phyloP scores from a whole-genome alignment of 2,329 filamentous ascomycete genomes.

The Epichloe sp. region DNA sequence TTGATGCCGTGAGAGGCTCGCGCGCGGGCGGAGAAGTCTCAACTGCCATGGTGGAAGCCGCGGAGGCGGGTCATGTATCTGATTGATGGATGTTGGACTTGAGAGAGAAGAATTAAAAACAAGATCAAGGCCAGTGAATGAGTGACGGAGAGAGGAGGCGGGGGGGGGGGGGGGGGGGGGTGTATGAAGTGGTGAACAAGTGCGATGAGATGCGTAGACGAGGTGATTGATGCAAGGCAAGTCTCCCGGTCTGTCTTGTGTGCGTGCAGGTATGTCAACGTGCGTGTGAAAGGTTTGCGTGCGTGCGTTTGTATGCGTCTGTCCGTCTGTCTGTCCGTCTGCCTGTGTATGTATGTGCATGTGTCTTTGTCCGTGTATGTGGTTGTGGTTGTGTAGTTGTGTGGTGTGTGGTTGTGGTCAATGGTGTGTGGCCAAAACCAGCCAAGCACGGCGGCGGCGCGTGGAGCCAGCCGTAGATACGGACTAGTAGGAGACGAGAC shows the following conservation, averaged over 20 bases:
- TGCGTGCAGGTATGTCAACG: background rate
- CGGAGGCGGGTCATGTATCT: constrained; percentile 20
- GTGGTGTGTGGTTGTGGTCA: background rate
- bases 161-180: background rate
- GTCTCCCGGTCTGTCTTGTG: background rate
- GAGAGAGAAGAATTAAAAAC: background rate
- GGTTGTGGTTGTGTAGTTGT: background rate
- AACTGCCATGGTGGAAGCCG: constrained; percentile 20
- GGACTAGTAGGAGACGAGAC: background rate
- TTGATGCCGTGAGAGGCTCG: constrained; percentile 16
- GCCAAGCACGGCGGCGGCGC: background rate
- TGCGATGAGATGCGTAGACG: background rate
- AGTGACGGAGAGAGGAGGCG: background rate
- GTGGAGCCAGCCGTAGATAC: background rate
- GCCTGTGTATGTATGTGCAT: background rate
- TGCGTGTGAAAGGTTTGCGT: background rate
- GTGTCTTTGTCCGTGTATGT: background rate
- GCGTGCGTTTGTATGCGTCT: background rate
- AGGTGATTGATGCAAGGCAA: background rate
- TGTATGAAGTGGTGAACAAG: background rate
- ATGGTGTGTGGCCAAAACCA: background rate
- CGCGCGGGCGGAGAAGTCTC: constrained; percentile 25
- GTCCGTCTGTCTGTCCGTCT: background rate
- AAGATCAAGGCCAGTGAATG: background rate
- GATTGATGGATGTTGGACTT: background rate